Conservation (phyloP, 306 rosid genomes). For the Coriaria nepalensis region DNA sequence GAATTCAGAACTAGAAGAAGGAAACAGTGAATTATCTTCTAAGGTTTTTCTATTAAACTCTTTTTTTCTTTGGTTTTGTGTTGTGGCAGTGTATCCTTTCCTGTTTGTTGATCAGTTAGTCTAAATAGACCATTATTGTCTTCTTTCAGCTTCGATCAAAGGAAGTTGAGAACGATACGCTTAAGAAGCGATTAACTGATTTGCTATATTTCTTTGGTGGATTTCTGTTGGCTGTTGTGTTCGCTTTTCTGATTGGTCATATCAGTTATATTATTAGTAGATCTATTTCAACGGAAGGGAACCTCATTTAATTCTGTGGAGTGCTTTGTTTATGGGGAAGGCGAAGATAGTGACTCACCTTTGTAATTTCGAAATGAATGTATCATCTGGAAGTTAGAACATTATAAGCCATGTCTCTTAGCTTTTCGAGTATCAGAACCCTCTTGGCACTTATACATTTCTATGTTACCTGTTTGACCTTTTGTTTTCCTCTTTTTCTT, state of each 20-base stretch:
- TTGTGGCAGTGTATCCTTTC: not conserved
- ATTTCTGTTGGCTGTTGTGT: not conserved
- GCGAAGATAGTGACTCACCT: too few relatives aligned
- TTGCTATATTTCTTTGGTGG: slow-evolving; percentile 3
- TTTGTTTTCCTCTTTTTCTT: not conserved
- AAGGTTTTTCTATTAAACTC: slow-evolving; percentile 31
- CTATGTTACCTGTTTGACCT: not conserved
- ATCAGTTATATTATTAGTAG: too few relatives aligned
- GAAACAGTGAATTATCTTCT: slow-evolving; percentile 32
- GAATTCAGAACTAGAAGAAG: slow-evolving; percentile 52
- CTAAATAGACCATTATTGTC: slow-evolving; percentile 15
- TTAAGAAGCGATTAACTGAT: slow-evolving; percentile 42
- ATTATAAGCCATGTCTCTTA: too few relatives aligned
- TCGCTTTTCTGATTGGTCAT: not conserved
- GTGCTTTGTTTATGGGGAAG: too few relatives aligned
- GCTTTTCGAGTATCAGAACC: too few relatives aligned
- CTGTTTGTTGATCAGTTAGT: not conserved
- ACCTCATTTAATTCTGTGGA: too few relatives aligned
- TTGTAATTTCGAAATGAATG: too few relatives aligned
- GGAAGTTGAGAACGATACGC: slow-evolving; percentile 42
- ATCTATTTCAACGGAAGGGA: not conserved
- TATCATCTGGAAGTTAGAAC: too few relatives aligned
- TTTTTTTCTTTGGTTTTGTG: not conserved
- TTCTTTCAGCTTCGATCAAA: slow-evolving; percentile 54
- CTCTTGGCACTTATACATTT: too few relatives aligned